Conservation (phyloP, 768 basidiomycete genomes). For the Pulveroboletus sp. region DNA sequence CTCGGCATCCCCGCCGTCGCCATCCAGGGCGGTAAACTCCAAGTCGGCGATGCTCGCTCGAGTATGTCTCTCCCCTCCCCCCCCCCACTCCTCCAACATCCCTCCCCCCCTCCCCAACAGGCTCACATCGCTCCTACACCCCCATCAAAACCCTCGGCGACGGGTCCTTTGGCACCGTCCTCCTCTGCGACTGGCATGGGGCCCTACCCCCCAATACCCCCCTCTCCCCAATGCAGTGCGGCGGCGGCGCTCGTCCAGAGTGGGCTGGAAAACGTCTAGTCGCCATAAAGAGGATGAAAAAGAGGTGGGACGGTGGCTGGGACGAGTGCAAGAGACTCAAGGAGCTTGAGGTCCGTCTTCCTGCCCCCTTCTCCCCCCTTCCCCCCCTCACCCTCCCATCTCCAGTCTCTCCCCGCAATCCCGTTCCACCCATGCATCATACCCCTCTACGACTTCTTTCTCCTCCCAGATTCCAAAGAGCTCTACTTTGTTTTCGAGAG, state of each 20-base stretch:
- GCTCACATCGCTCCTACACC: slow-evolving; percentile 86
- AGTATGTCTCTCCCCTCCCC: slow-evolving; percentile 44
- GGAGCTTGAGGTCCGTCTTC: slow-evolving; percentile 79
- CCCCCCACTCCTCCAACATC: neutral
- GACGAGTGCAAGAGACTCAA: slow-evolving; percentile 93
- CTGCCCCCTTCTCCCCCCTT: slow-evolving; percentile 6
- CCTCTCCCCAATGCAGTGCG: slow-evolving; percentile 93
- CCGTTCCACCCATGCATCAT: slow-evolving; percentile 96
- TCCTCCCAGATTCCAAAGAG: slow-evolving; percentile 91
- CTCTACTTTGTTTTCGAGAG: slow-evolving; percentile 99
- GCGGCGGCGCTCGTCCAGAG: slow-evolving; percentile 86
- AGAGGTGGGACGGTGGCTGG: slow-evolving; percentile 97
- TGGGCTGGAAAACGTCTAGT: slow-evolving; percentile 94
- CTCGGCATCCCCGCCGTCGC: slow-evolving; percentile 73
- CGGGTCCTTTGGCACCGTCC: slow-evolving; percentile 61
- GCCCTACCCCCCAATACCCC: slow-evolving; percentile 87
- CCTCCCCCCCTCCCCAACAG: slow-evolving; percentile 47
- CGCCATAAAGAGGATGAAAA: slow-evolving; percentile 98
- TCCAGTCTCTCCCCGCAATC: slow-evolving; percentile 88
- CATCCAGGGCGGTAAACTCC: slow-evolving; percentile 61
- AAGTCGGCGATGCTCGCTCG: slow-evolving; percentile 67
- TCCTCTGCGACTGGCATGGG: slow-evolving; percentile 99
- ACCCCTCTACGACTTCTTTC: slow-evolving; percentile 97
- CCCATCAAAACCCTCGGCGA: slow-evolving; percentile 89
- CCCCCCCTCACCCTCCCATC: slow-evolving; percentile 13